A percentile compares a stretch with the other conserved stretches of the same genome.
Conservation (phyloP, 225 moss, liverwort and hornwort genomes). For the Takakia lepidozioides region DNA sequence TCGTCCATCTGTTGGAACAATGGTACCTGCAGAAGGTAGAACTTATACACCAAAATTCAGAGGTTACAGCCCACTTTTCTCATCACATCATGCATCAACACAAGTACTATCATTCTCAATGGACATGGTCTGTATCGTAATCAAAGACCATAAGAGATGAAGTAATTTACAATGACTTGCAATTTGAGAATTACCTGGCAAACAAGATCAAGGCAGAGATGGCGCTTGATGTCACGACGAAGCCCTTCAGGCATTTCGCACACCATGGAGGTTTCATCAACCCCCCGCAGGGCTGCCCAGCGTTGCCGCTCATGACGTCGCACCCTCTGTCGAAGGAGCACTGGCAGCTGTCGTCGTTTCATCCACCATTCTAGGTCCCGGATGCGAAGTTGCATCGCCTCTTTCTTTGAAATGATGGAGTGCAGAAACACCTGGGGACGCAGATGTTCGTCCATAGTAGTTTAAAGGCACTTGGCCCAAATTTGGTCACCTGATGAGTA, state of each 20-base stretch:
- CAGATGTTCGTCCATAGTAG: too few species aligned
- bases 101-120: too few species aligned
- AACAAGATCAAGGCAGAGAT: conserved; percentile 65
- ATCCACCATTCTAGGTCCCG: conserved; percentile 86
- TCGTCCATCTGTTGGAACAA: conserved; percentile 62
- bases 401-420: conserved; percentile 63
- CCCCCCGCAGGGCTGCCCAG: conserved; percentile 66
- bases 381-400: conserved; percentile 61
- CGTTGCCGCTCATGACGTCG: conserved; percentile 56
- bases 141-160: too few species aligned
- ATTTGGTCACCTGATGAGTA: too few species aligned
- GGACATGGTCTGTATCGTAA: too few species aligned
- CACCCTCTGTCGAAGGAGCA: conserved; percentile 41
- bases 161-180: too few species aligned
- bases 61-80: too few species aligned
- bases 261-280: conserved; percentile 59
- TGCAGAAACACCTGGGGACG: conserved; percentile 57
- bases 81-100: too few species aligned
- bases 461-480: too few species aligned
- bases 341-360: conserved; percentile 52
- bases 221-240: conserved; percentile 70
- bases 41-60: too few species aligned
- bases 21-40: conserved; percentile 46
- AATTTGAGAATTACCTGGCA: conserved; percentile 48
- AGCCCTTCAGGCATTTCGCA: conserved; percentile 60